phyloP scores from a whole-genome alignment of 202 grass and related monocot genomes.

The Schoenoplectus triqueter region DNA sequence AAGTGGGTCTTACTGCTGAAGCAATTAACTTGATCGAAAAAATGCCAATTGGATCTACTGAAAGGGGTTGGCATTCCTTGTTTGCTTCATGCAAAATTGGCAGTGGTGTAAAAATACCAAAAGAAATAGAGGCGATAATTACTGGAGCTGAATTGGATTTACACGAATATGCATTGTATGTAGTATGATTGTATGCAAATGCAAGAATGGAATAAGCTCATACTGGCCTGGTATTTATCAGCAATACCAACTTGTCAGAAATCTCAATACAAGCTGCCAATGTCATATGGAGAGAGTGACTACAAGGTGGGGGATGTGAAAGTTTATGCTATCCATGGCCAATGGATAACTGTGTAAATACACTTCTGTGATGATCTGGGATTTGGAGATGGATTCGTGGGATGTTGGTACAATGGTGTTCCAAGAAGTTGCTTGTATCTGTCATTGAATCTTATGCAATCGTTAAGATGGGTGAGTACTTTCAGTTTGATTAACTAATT shows the following conservation, averaged over 20 bases:
- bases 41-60: conserved; percentile 42
- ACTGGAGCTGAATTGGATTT: conserved; percentile 8
- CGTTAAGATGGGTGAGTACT: background rate
- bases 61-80: conserved; percentile 48
- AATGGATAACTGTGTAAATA: conserved; percentile 29
- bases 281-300: conserved; percentile 12
- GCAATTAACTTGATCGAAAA: conserved; percentile 53
- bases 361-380: conserved; percentile 5
- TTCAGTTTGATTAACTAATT: conserved; percentile 24
- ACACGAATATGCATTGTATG: conserved; percentile 15
- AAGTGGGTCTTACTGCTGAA: conserved; percentile 45
- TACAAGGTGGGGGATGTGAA: background rate
- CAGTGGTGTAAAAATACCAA: conserved; percentile 5
- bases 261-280: conserved; percentile 6
- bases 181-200: conserved; percentile 9
- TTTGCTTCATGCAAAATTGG: conserved; percentile 44
- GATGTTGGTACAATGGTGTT: background rate
- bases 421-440: background rate
- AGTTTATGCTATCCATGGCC: background rate
- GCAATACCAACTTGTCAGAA: background rate
- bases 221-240: background rate
- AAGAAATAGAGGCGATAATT: conserved; percentile 27
- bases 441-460: conserved; percentile 5
- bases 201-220: background rate
- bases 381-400: conserved; percentile 21